phyloP scores from a whole-genome alignment of 2,329 filamentous ascomycete species.

The Hyphodiscus sp. region DNA sequence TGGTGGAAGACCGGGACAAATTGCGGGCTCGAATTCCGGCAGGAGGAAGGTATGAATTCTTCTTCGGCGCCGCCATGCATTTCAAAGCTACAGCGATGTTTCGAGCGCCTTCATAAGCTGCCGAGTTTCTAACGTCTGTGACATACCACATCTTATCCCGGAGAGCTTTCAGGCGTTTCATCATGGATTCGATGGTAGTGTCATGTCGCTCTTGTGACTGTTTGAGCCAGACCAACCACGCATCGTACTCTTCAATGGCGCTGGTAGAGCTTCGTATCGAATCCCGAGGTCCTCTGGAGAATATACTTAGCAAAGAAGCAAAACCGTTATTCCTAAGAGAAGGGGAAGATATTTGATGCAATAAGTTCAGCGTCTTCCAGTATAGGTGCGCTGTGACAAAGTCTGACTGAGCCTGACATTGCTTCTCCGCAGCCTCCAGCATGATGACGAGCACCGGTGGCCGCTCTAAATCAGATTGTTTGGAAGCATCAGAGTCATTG shows the following conservation, averaged over 20 bases:
- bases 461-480: conserved; percentile 38
- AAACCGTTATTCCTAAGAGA: conserved; percentile 63
- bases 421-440: conserved; percentile 69
- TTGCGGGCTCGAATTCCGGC: conserved; percentile 34
- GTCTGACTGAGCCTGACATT: conserved; percentile 72
- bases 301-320: conserved; percentile 65
- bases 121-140: conserved; percentile 85
- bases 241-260: conserved; percentile 71
- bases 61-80: conserved; percentile 71
- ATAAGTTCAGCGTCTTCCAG: conserved; percentile 73
- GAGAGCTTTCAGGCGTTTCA: conserved; percentile 64
- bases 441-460: conserved; percentile 58
- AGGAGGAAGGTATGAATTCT: conserved; percentile 15
- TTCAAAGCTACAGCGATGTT: conserved; percentile 84
- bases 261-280: conserved; percentile 63
- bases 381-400: conserved; percentile 81
- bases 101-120: conserved; percentile 77
- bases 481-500: conserved; percentile 21
- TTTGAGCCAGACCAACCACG: conserved; percentile 77
- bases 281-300: conserved; percentile 64
- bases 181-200: conserved; percentile 66
- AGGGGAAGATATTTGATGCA: conserved; percentile 55
- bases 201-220: conserved; percentile 76
- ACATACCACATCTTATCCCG: conserved; percentile 99
- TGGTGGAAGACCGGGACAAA: conserved; percentile 25